phyloP scores from a whole-genome alignment of 2,329 filamentous ascomycete species.

The Venturia oleaginea region DNA sequence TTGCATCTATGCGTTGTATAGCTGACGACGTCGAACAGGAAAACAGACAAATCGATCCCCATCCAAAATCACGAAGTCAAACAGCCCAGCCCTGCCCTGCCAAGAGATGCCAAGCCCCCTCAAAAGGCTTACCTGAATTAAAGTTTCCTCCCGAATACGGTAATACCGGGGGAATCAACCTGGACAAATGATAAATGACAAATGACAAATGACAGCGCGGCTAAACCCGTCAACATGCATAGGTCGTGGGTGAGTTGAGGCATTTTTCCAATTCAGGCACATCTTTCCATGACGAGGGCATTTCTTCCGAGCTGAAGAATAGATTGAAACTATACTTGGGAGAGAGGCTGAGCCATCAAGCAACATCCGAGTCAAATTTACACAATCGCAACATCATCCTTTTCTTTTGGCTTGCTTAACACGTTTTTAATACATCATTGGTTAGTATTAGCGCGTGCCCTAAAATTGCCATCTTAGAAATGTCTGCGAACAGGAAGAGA shows the following conservation, averaged over 20 bases:
- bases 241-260: background rate
- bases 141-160: background rate
- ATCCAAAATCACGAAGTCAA: background rate
- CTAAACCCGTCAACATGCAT: background rate
- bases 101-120: background rate
- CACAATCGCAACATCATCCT: no score
- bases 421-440: background rate
- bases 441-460: background rate
- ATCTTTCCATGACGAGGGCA: background rate
- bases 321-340: background rate
- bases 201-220: no score
- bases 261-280: background rate
- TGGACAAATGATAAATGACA: no score
- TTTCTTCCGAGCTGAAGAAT: background rate
- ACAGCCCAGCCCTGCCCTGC: no score
- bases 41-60: background rate
- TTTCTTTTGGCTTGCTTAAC: no score
- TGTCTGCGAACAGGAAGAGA: background rate
- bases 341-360: no score
- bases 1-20: background rate
- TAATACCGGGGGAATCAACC: no score
- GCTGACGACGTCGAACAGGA: background rate
- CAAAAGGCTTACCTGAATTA: background rate
- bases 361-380: no score
- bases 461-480: background rate